Evolutionary conservation across 2,329 filamentous ascomycete species (phyloP).

Genomic region (Fusarium sp.): DNA sequence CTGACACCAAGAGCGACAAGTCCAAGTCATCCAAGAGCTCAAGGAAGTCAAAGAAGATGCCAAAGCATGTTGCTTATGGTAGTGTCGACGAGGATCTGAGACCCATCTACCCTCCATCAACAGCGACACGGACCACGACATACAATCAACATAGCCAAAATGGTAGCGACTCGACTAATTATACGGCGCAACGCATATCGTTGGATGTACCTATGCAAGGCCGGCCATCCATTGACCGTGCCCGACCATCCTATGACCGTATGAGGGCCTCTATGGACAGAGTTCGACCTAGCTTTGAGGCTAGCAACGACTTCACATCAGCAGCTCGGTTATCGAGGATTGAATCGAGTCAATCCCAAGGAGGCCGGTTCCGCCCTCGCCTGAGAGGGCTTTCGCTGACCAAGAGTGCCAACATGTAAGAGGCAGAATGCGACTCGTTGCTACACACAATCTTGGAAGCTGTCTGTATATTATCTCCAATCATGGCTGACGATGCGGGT

Average conservation of each 20-base stretch:
- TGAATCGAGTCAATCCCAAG: constrained; percentile 77
- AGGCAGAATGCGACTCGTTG: constrained; percentile 15
- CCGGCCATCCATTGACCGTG: constrained; percentile 75
- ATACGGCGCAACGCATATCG: constrained; percentile 77
- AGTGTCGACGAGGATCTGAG: constrained; percentile 88
- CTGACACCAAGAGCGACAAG: constrained; percentile 54
- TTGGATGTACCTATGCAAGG: constrained; percentile 63
- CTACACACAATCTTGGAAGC: constrained; percentile 31
- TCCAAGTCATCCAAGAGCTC: constrained; percentile 73
- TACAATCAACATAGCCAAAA: constrained; percentile 89
- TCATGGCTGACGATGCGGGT: constrained; percentile 35
- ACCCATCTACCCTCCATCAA: constrained; percentile 93
- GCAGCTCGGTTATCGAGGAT: constrained; percentile 87
- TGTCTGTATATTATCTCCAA: constrained; percentile 53
- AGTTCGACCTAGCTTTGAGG: constrained; percentile 86
- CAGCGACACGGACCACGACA: constrained; percentile 80
- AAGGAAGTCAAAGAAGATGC: constrained; percentile 59
- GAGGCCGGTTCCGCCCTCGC: constrained; percentile 54
- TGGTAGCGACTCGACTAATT: constrained; percentile 94
- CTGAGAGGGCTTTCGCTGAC: constrained; percentile 62
- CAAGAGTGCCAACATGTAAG: constrained; percentile 59
- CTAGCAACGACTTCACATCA: constrained; percentile 90
- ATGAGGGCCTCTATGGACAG: constrained; percentile 90
- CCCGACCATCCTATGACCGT: constrained; percentile 89
- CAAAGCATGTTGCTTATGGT: constrained; percentile 71